phyloP scores from a whole-genome alignment of 306 rosid genomes.

The Glycine latifolia region DNA sequence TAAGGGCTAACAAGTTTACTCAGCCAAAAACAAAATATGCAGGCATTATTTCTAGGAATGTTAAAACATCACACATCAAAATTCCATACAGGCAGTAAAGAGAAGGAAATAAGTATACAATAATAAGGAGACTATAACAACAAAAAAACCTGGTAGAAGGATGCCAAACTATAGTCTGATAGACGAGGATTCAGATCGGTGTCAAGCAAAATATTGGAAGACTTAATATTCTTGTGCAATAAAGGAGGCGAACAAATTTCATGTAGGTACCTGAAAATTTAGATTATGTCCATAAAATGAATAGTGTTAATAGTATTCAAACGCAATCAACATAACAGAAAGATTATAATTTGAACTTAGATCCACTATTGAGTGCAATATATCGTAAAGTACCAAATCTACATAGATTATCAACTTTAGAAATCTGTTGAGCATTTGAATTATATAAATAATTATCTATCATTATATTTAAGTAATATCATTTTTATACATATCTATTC shows the following conservation, averaged over 20 bases:
- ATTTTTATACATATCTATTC: constrained; percentile 3
- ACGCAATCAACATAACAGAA: constrained; percentile 33
- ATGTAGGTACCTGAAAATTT: constrained; percentile 78
- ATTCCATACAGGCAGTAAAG: too few species aligned
- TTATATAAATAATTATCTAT: constrained; percentile 4
- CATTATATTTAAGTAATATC: background rate
- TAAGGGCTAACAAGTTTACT: too few species aligned
- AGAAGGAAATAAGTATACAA: too few species aligned
- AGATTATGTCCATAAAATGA: constrained; percentile 10
- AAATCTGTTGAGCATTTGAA: constrained; percentile 31
- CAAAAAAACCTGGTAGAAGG: constrained; percentile 70
- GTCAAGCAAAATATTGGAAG: constrained; percentile 84
- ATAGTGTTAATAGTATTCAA: constrained; percentile 11
- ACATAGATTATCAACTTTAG: background rate
- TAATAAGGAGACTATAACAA: background rate
- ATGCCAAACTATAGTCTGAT: constrained; percentile 84
- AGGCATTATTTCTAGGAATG: too few species aligned
- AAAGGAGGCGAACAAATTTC: constrained; percentile 75
- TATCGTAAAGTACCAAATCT: constrained; percentile 4
- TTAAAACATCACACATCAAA: too few species aligned
- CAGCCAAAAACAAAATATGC: too few species aligned
- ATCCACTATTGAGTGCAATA: constrained; percentile 1
- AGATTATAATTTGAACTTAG: background rate
- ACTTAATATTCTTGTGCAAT: constrained; percentile 87
- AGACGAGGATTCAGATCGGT: constrained; percentile 81